phyloP scores from a whole-genome alignment of 139 green algal species.

The Limnomonas spitsbergensis region DNA sequence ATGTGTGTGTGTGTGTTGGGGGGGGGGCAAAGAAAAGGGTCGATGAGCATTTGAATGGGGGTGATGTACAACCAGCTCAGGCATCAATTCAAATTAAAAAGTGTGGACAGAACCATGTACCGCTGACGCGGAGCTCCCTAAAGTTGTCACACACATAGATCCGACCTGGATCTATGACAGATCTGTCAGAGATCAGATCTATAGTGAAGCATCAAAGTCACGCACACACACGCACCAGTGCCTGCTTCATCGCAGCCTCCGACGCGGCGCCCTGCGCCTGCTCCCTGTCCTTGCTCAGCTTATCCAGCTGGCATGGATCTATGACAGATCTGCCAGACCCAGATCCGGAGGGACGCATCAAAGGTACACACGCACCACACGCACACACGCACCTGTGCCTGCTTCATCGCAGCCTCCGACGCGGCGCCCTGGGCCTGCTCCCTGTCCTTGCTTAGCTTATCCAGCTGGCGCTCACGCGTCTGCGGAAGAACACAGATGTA shows the following conservation, averaged over 20 bases:
- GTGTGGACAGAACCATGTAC: too few relatives aligned
- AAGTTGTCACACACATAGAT: too few relatives aligned
- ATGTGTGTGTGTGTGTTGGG: too few relatives aligned
- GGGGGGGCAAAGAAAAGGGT: too few relatives aligned
- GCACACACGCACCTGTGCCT: not conserved
- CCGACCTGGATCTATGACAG: too few relatives aligned
- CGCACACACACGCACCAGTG: not conserved
- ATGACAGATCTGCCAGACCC: not conserved
- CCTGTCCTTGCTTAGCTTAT: not conserved
- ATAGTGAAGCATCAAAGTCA: not conserved
- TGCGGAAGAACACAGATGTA: not conserved
- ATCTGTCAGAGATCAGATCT: too few relatives aligned
- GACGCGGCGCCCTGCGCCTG: not conserved
- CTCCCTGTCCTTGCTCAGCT: not conserved
- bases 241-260: not conserved
- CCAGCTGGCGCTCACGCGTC: not conserved
- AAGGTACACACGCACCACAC: not conserved
- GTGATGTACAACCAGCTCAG: too few relatives aligned
- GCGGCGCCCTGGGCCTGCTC: not conserved
- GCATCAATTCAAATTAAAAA: too few relatives aligned
- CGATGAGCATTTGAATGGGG: too few relatives aligned
- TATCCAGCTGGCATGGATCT: not conserved
- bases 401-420: not conserved
- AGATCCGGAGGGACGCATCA: not conserved
- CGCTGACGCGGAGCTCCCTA: too few relatives aligned